Evolutionary conservation across 768 basidiomycete species (phyloP).

Genomic region (Gloeopeniophorella convolvens): DNA sequence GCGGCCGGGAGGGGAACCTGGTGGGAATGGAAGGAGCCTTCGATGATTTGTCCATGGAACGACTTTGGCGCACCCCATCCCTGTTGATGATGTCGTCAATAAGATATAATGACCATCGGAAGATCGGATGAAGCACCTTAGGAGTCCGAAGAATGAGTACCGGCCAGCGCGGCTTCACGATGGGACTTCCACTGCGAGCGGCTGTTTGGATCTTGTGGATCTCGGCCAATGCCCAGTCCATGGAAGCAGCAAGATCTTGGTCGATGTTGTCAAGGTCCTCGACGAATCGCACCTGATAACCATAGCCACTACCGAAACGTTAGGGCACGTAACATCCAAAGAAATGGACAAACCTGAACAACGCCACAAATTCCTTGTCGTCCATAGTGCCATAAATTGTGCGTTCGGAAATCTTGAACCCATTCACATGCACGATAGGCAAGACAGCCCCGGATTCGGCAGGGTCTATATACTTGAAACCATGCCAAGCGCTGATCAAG

Average conservation of each 20-base stretch:
- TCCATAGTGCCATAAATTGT: conserved; percentile 92
- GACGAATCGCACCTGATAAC: conserved; percentile 85
- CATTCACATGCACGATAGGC: conserved; percentile 85
- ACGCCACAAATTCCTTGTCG: conserved; percentile 66
- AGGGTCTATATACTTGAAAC: conserved; percentile 86
- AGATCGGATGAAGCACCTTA: conserved; percentile 41
- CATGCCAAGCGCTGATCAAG: conserved; percentile 62
- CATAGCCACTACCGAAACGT: conserved; percentile 51
- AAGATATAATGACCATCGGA: neutral
- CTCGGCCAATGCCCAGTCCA: conserved; percentile 75
- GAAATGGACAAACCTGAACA: conserved; percentile 53
- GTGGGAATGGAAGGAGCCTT: conserved; percentile 79
- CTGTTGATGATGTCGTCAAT: conserved; percentile 16
- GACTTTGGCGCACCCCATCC: conserved; percentile 65
- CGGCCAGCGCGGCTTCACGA: conserved; percentile 89
- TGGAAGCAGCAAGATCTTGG: conserved; percentile 68
- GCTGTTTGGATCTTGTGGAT: conserved; percentile 74
- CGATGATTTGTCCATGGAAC: conserved; percentile 64
- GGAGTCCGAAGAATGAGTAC: conserved; percentile 81
- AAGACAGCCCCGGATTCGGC: conserved; percentile 84
- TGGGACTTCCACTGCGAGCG: conserved; percentile 68
- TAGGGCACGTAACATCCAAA: neutral
- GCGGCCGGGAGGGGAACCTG: conserved; percentile 82
- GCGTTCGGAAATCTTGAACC: conserved; percentile 86
- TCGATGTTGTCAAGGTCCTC: conserved; percentile 62